These are phyloP conservation scores for Eutypella sp. DNA, from an alignment of 2,329 filamentous ascomycete genomes.

Conservation along the genomic window DNA sequence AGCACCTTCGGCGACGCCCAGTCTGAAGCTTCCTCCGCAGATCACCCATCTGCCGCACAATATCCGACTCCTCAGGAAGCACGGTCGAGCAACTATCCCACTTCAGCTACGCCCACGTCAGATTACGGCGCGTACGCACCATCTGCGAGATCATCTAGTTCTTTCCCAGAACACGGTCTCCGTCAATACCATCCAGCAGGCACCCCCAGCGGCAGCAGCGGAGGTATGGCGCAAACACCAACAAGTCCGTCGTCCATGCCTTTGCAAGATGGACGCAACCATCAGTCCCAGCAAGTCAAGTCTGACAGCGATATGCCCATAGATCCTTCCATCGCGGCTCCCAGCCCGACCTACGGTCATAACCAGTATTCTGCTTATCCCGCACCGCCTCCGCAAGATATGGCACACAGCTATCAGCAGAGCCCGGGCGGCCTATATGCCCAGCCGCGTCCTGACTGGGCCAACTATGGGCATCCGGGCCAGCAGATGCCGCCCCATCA, in stretches of 20 bases:
- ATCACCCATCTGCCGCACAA: slow-evolving; percentile 89
- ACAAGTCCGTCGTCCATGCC: slow-evolving; percentile 96
- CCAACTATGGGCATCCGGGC: slow-evolving; percentile 54
- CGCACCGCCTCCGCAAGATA: slow-evolving; percentile 73
- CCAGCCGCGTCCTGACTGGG: slow-evolving; percentile 72
- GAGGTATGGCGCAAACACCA: slow-evolving; percentile 94
- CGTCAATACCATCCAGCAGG: slow-evolving; percentile 75
- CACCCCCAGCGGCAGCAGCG: slow-evolving; percentile 66
- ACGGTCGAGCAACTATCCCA: slow-evolving; percentile 64
- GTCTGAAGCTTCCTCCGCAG: slow-evolving; percentile 84
- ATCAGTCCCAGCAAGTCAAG: slow-evolving; percentile 73
- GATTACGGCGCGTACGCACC: slow-evolving; percentile 78
- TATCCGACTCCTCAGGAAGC: slow-evolving; percentile 80
- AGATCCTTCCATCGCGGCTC: slow-evolving; percentile 96
- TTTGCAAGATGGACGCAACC: slow-evolving; percentile 74
- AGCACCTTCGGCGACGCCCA: slow-evolving; percentile 61
- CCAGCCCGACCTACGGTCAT: slow-evolving; percentile 86
- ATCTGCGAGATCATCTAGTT: slow-evolving; percentile 67
- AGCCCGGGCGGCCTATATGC: slow-evolving; percentile 58
- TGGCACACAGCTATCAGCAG: slow-evolving; percentile 72
- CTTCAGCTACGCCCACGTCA: slow-evolving; percentile 78
- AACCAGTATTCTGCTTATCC: slow-evolving; percentile 78
- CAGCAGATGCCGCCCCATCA: slow-evolving; percentile 47
- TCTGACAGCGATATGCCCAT: slow-evolving; percentile 97
- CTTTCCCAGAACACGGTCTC: slow-evolving; percentile 83